Evolutionary conservation across 73 alveolate genomes (phyloP).

Genomic region (Effrenium voratum): DNA sequence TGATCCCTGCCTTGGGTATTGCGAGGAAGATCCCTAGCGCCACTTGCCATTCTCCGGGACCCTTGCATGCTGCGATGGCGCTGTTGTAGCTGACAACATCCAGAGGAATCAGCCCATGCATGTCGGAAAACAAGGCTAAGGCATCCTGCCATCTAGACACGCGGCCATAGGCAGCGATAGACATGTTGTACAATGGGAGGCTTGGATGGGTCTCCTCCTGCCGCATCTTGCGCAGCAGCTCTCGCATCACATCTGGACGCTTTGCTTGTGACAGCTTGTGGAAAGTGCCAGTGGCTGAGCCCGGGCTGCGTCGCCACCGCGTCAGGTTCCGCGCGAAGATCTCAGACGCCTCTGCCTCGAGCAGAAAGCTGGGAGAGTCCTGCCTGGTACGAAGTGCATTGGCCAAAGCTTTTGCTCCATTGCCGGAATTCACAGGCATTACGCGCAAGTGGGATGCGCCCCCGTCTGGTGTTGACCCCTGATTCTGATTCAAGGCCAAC

Average conservation of each 20-base stretch:
- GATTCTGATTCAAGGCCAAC: no score
- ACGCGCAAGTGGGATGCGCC: no score
- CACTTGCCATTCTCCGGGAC: background rate
- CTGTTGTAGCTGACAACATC: background rate
- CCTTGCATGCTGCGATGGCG: background rate
- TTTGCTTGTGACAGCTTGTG: background rate
- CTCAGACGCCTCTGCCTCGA: background rate
- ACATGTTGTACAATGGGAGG: background rate
- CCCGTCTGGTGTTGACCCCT: no score
- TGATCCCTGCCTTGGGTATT: background rate
- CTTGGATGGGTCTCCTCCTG: background rate
- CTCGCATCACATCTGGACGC: background rate
- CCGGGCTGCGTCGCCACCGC: background rate
- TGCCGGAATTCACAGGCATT: no score
- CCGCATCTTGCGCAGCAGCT: background rate
- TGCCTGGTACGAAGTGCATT: no score
- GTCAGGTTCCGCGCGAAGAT: background rate
- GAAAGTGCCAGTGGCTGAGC: background rate
- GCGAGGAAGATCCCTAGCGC: background rate
- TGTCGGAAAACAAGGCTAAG: background rate
- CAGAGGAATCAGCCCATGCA: background rate
- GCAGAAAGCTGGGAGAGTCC: no score
- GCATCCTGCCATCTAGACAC: conserved; percentile 13
- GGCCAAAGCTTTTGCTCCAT: no score
- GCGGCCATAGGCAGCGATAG: conserved; percentile 32